Conservation (phyloP, 23 red algal genomes). For the Gracilaria caudata region DNA sequence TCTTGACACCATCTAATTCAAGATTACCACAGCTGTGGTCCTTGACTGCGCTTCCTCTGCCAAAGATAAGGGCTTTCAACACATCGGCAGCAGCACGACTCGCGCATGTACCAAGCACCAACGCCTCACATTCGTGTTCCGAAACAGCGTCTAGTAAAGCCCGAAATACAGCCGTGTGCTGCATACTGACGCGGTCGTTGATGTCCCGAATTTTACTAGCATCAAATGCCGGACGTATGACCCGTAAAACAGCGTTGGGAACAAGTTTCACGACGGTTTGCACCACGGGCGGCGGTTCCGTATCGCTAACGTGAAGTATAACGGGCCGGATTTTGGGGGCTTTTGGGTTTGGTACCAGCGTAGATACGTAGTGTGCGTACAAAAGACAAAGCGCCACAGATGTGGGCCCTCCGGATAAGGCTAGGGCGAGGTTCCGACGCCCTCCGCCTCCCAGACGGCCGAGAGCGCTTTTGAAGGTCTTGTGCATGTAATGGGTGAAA, state of each 20-base stretch:
- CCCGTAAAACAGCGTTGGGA: slow-evolving; percentile 16
- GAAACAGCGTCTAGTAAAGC: background rate
- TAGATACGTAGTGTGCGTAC: slow-evolving; percentile 4
- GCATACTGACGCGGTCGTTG: slow-evolving; percentile 11
- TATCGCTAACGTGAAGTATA: slow-evolving; percentile 1
- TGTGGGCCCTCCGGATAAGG: background rate
- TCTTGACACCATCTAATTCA: background rate
- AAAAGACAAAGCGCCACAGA: background rate
- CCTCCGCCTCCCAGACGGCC: slow-evolving; percentile 30
- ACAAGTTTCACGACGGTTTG: background rate
- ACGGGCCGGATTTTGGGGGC: background rate
- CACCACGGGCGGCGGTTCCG: background rate
- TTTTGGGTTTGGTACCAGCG: slow-evolving; percentile 8
- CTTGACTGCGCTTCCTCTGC: slow-evolving; percentile 6
- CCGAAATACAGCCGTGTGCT: background rate
- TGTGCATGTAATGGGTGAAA: slow-evolving; percentile 23
- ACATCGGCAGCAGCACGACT: slow-evolving; percentile 32
- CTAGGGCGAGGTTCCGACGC: slow-evolving; percentile 15
- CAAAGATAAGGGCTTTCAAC: slow-evolving; percentile 24
- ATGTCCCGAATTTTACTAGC: background rate
- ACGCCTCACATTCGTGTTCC: background rate
- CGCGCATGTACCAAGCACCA: slow-evolving; percentile 22
- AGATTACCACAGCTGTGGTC: background rate
- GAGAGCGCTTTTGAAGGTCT: background rate
- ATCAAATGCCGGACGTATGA: slow-evolving; percentile 4